Conservation (phyloP, 495 filamentous ascomycete genomes). For the Aspergillus baeticus region DNA sequence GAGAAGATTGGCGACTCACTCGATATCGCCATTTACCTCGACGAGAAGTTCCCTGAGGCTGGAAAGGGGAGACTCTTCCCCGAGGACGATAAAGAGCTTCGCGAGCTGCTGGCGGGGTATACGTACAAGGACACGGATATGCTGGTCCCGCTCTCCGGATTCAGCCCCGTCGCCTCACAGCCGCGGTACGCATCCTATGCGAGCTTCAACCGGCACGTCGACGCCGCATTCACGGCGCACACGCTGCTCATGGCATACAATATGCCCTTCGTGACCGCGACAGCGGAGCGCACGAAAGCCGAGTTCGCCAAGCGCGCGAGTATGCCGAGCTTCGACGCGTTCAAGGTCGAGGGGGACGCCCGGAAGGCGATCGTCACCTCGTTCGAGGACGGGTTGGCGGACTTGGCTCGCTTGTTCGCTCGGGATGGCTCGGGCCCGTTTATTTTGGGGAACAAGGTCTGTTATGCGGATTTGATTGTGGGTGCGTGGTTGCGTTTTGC, state of each 20-base stretch:
- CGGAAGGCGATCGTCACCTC: constrained; percentile 33
- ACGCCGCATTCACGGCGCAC: constrained; percentile 47
- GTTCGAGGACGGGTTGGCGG: constrained; percentile 41
- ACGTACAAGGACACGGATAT: constrained; percentile 12
- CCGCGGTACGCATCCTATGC: constrained; percentile 25
- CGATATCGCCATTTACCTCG: constrained; percentile 58
- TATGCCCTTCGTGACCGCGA: constrained; percentile 46
- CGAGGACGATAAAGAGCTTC: no score
- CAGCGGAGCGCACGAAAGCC: constrained; percentile 38
- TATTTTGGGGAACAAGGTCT: constrained; percentile 41
- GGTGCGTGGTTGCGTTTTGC: constrained; percentile 59
- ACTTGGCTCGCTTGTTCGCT: constrained; percentile 42
- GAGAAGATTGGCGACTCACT: constrained; percentile 57
- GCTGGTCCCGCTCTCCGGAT: constrained; percentile 30
- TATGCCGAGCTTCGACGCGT: constrained; percentile 43
- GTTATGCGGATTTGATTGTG: constrained; percentile 63
- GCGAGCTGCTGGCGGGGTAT: constrained; percentile 19
- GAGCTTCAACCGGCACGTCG: constrained; percentile 48
- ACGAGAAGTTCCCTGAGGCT: constrained; percentile 45
- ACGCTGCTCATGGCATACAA: constrained; percentile 27
- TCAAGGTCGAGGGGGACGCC: constrained; percentile 41
- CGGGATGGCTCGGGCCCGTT: constrained; percentile 47
- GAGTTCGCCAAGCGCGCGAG: constrained; percentile 48
- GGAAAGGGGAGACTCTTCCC: constrained; percentile 41
- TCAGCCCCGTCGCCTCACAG: not conserved